Evolutionary conservation across 2,329 filamentous ascomycete species (phyloP).

Genomic region (Akanthomyces uredinophilus): DNA sequence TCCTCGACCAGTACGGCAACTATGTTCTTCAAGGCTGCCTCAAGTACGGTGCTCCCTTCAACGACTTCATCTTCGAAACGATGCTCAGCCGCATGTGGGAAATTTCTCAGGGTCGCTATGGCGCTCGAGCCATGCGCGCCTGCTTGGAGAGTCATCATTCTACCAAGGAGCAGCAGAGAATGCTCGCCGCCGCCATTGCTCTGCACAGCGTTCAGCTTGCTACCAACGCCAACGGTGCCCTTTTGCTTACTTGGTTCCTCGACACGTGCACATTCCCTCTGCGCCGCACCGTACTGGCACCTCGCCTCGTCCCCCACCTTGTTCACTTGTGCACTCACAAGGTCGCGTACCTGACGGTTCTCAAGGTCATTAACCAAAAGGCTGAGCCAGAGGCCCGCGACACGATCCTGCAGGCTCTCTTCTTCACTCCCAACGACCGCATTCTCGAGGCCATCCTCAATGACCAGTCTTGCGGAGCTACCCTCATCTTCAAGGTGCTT

Average conservation of each 20-base stretch:
- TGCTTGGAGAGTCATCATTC: slow-evolving; percentile 95
- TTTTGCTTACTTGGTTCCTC: slow-evolving; percentile 94
- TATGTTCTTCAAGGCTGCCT: slow-evolving; percentile 96
- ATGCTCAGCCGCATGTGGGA: slow-evolving; percentile 96
- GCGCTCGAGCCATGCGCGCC: slow-evolving; percentile 91
- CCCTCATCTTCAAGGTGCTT: slow-evolving; percentile 95
- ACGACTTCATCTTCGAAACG: slow-evolving; percentile 95
- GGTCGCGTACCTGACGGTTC: slow-evolving; percentile 91
- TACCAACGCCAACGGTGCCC: slow-evolving; percentile 90
- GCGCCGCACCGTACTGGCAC: slow-evolving; percentile 84
- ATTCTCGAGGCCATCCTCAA: slow-evolving; percentile 84
- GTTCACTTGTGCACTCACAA: slow-evolving; percentile 98
- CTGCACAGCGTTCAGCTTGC: slow-evolving; percentile 93
- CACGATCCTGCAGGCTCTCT: slow-evolving; percentile 81
- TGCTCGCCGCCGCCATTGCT: slow-evolving; percentile 92
- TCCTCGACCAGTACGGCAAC: slow-evolving; percentile 97
- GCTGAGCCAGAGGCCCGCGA: slow-evolving; percentile 90
- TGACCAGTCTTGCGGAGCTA: slow-evolving; percentile 88
- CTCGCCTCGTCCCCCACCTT: slow-evolving; percentile 84
- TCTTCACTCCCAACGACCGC: slow-evolving; percentile 84
- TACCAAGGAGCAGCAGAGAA: slow-evolving; percentile 89
- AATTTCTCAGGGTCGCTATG: slow-evolving; percentile 85
- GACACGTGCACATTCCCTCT: slow-evolving; percentile 96
- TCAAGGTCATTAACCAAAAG: slow-evolving; percentile 98
- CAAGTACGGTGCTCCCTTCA: slow-evolving; percentile 82